phyloP scores from a whole-genome alignment of 768 basidiomycete genomes.

The Suillus alpinus region DNA sequence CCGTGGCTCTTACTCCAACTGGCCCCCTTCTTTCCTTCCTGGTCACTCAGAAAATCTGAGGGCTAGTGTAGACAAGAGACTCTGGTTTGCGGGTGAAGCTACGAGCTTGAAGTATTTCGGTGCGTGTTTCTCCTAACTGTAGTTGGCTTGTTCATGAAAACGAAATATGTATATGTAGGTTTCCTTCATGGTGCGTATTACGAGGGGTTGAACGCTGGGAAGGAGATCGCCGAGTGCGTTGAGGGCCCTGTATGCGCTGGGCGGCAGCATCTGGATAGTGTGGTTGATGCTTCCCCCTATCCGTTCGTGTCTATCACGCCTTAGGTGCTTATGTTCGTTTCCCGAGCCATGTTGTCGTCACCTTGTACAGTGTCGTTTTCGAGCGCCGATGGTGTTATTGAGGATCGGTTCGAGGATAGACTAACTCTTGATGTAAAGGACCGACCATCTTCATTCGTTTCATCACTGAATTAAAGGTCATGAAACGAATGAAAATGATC shows the following conservation, averaged over 20 bases:
- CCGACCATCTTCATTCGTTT: neutral
- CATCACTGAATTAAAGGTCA: neutral
- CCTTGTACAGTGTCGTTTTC: neutral
- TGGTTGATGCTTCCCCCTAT: conserved; percentile 35
- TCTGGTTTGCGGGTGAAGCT: conserved; percentile 67
- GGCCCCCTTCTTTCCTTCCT: conserved; percentile 60
- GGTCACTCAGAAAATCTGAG: conserved; percentile 55
- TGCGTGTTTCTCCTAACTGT: conserved; percentile 25
- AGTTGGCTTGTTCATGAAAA: conserved; percentile 1
- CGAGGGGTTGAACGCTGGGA: conserved; percentile 45
- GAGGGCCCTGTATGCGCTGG: conserved; percentile 21
- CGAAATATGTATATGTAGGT: conserved; percentile 30
- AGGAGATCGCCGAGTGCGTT: conserved; percentile 42
- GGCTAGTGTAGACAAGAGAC: conserved; percentile 45
- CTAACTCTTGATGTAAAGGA: neutral
- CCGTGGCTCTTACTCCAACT: conserved; percentile 58
- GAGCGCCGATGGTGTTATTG: neutral
- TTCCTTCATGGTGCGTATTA: conserved; percentile 59
- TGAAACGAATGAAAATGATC: neutral
- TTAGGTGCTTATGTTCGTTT: neutral
- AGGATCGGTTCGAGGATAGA: neutral
- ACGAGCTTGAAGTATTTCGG: conserved; percentile 59
- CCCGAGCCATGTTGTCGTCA: neutral
- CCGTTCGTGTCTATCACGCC: conserved; percentile 9
- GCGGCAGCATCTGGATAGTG: conserved; percentile 23